Evolutionary conservation across 2,329 filamentous ascomycete genomes (phyloP), one percentile per base, ranked within the genome.

Genomic region (Fusarium acutatum): DNA sequence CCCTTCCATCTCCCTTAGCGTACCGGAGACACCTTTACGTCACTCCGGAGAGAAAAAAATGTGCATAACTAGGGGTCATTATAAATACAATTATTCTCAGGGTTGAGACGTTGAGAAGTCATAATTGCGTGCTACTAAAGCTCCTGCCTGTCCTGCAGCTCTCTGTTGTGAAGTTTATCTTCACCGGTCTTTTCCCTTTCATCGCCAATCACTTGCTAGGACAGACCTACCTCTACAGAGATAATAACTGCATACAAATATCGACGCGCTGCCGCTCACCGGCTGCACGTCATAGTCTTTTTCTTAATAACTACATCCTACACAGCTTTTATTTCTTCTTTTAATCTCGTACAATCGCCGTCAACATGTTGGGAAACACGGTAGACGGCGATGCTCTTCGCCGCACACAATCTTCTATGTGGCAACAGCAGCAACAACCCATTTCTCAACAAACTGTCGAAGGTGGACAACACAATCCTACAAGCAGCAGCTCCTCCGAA

Each of bases 301-400:
- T 6, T 41, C n/a, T 8, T 43, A 15, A 40, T 24, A 44, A 22
- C 28, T n/a, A 20, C 44, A 41, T 34, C 20, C 26, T 52, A 44
- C 41, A 26, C n/a, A 26, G 17, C 4, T 26, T 47, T 26, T 35
- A 30, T 46, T 12, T 38, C 6, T 20, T 44, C 26, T 9, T 24
- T 54, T 20, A 17, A 37, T 37, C 26, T 22, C 38, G 22, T 47
- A 30, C 17, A 24, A 35, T 47, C 44, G 54, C 58, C 50, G 54
- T 57, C 70, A 70, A 50, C 26, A 84, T 83, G 82, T 80, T 80
- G 80, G 76, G 78, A 44, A 76, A 75, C 44, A 73, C 74, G 13
- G 65, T 81, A 46, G 80, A 81, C 38, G 75, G 75, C 57, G 79
- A 83, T 46, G 75, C 75, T 43, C 65, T 81, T 62, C 81, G 80